phyloP scores from a whole-genome alignment of 192 early-diverging fungal species.

The Backusella luteola region DNA sequence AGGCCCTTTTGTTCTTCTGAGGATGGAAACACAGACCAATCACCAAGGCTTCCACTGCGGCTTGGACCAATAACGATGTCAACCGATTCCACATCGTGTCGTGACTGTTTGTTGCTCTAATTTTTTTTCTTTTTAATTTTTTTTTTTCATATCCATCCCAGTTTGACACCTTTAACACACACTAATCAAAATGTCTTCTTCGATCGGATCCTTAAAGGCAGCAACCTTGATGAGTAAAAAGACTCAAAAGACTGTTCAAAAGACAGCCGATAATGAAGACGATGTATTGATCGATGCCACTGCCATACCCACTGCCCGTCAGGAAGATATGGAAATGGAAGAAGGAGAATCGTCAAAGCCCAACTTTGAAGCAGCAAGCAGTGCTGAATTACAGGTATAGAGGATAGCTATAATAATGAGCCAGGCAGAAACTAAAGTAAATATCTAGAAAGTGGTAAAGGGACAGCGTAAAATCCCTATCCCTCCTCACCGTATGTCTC shows the following conservation, averaged over 20 bases:
- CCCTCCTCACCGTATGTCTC: slow-evolving; percentile 91
- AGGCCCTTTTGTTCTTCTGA: neutral
- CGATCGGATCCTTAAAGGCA: slow-evolving; percentile 31
- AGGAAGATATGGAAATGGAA: slow-evolving; percentile 42
- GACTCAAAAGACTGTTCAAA: slow-evolving; percentile 22
- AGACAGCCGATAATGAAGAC: slow-evolving; percentile 49
- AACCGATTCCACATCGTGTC: neutral
- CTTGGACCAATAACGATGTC: neutral
- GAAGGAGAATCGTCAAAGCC: slow-evolving; percentile 54
- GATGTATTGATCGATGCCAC: slow-evolving; percentile 66
- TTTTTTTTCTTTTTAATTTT: neutral
- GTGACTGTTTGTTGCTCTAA: neutral
- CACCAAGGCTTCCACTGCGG: neutral
- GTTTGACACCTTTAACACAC: neutral
- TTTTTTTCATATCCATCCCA: neutral
- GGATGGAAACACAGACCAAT: neutral
- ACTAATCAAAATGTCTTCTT: slow-evolving; percentile 25
- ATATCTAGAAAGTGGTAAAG: slow-evolving; percentile 32
- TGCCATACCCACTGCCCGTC: slow-evolving; percentile 43
- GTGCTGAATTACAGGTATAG: slow-evolving; percentile 54
- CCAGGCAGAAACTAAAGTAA: neutral
- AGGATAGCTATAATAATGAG: neutral
- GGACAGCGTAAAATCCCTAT: slow-evolving; percentile 84
- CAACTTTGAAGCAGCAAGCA: slow-evolving; percentile 45
- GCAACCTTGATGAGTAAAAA: slow-evolving; percentile 34